Evolutionary conservation across 202 grass and related monocot genomes (phyloP).

Genomic region (Eragrostis tef): DNA sequence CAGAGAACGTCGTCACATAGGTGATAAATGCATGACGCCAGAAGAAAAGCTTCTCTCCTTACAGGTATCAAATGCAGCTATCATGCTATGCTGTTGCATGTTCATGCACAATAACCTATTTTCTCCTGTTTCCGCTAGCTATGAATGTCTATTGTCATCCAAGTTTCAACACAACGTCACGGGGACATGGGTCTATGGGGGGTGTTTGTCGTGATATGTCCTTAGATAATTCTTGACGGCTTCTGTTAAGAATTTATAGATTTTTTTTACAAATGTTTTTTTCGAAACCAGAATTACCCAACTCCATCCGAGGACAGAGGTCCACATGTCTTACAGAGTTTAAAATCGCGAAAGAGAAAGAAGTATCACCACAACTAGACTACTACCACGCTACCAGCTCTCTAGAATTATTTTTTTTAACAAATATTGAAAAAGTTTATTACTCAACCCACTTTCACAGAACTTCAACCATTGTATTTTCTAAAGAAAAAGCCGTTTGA

Average conservation of each 20-base stretch:
- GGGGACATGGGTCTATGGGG: too few relatives aligned
- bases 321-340: too few relatives aligned
- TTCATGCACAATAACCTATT: not conserved
- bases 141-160: not conserved
- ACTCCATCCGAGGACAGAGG: too few relatives aligned
- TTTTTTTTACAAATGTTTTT: too few relatives aligned
- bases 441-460: not conserved
- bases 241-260: not conserved
- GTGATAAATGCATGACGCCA: slow-evolving; percentile 60
- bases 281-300: too few relatives aligned
- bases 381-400: too few relatives aligned
- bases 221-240: not conserved
- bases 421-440: not conserved
- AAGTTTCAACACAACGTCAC: slow-evolving; percentile 4
- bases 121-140: not conserved
- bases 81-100: not conserved
- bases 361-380: too few relatives aligned
- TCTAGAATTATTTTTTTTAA: too few relatives aligned
- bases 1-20: slow-evolving; percentile 62
- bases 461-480: too few relatives aligned
- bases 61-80: slow-evolving; percentile 48
- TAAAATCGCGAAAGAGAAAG: too few relatives aligned
- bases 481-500: too few relatives aligned
- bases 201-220: not conserved
- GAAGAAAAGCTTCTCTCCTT: slow-evolving; percentile 40